Evolutionary conservation across 345 rosid genomes (phyloP).

Genomic region (Citrus glauca): DNA sequence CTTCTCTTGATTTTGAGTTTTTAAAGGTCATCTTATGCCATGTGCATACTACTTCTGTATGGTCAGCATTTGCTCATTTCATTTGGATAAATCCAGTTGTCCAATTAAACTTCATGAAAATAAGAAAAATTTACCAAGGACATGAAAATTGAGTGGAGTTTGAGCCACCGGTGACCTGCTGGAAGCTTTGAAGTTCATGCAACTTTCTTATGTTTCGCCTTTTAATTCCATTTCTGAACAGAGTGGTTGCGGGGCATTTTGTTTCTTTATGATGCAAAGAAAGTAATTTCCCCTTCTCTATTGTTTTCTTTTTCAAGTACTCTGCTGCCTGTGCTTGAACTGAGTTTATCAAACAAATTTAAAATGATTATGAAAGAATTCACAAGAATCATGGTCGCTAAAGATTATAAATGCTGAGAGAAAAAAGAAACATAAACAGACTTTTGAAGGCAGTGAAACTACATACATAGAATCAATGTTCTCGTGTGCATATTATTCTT

Average conservation of each 20-base stretch:
- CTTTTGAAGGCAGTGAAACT: not conserved
- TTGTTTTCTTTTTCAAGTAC: slow-evolving; percentile 51
- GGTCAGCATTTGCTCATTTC: no score
- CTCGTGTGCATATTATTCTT: no score
- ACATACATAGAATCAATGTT: not conserved
- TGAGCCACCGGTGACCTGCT: slow-evolving; percentile 1
- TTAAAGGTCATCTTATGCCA: no score
- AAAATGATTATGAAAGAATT: not conserved
- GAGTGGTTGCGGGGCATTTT: slow-evolving; percentile 36
- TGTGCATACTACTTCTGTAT: no score
- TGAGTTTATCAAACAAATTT: slow-evolving; percentile 24
- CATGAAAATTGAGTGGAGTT: slow-evolving; percentile 4
- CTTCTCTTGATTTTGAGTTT: no score
- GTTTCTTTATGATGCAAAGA: slow-evolving; percentile 18
- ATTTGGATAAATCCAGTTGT: not conserved
- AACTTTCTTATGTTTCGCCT: slow-evolving; percentile 49
- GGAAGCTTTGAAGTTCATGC: slow-evolving; percentile 25
- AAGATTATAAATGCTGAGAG: not conserved
- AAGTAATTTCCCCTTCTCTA: slow-evolving; percentile 28
- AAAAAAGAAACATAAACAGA: not conserved
- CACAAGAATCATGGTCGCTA: not conserved
- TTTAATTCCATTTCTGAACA: slow-evolving; percentile 68
- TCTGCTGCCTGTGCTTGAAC: slow-evolving; percentile 68
- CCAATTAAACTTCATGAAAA: not conserved
- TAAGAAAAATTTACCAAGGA: not conserved